These are phyloP conservation scores for Firmiana major DNA, from an alignment of 345 rosid species.

Conservation along the genomic window DNA sequence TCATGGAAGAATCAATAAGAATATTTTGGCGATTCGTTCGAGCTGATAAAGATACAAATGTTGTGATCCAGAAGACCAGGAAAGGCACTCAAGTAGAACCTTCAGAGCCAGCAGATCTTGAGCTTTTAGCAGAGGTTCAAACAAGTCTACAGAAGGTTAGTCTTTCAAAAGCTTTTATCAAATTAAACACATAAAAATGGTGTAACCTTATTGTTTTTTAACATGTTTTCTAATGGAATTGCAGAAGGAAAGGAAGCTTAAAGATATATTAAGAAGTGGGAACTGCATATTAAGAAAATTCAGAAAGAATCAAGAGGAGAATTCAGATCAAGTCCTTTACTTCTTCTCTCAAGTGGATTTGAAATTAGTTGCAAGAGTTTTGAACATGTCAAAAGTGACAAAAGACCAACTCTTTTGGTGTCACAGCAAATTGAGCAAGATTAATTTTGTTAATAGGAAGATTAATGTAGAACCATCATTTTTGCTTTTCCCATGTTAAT, in stretches of 20 bases:
- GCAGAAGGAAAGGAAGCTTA: conserved; percentile 71
- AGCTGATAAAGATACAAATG: conserved; percentile 58
- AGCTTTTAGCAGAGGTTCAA: conserved; percentile 49
- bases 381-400: conserved; percentile 73
- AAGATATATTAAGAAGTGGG: conserved; percentile 47
- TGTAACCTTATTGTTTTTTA: background rate
- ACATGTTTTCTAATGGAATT: background rate
- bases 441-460: conserved; percentile 57
- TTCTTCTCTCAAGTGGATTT: conserved; percentile 91
- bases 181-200: background rate
- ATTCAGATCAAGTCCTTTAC: conserved; percentile 55
- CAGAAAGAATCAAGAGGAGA: conserved; percentile 36
- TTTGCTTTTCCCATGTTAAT: conserved; percentile 67
- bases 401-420: conserved; percentile 85
- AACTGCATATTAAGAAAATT: conserved; percentile 53
- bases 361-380: conserved; percentile 78
- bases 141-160: conserved; percentile 63
- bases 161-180: background rate
- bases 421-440: conserved; percentile 51
- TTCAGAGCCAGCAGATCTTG: conserved; percentile 42
- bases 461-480: conserved; percentile 79
- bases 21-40: conserved; percentile 84
- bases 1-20: conserved; percentile 85
- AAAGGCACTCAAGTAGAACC: conserved; percentile 60
- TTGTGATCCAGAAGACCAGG: conserved; percentile 31